Conservation (phyloP, 768 basidiomycete species). For the Boletellus sp. region DNA sequence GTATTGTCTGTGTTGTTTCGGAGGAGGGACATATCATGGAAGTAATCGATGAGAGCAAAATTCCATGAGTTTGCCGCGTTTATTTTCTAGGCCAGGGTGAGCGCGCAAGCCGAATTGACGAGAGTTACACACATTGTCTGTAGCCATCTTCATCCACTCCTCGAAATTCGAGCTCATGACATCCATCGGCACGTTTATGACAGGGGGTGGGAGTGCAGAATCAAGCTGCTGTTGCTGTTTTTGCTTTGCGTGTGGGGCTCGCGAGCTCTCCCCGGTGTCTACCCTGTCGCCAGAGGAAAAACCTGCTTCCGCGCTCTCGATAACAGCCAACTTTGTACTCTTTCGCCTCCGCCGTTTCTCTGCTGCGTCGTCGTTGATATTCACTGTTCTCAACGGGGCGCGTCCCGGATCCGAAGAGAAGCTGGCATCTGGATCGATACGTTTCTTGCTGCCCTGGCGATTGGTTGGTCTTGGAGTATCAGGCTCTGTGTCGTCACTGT, state of each 20-base stretch:
- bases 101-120: neutral
- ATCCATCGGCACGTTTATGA: conserved; percentile 64
- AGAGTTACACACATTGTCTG: conserved; percentile 77
- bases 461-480: conserved; percentile 27
- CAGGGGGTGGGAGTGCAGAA: conserved; percentile 54
- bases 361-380: conserved; percentile 78
- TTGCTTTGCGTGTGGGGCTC: conserved; percentile 47
- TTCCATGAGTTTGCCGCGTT: conserved; percentile 97
- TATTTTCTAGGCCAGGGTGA: conserved; percentile 75
- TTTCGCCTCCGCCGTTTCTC: conserved; percentile 82
- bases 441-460: conserved; percentile 32
- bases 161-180: conserved; percentile 94
- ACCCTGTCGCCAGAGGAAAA: conserved; percentile 48
- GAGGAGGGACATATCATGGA: conserved; percentile 95
- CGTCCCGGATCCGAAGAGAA: conserved; percentile 37
- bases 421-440: conserved; percentile 33
- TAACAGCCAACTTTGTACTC: conserved; percentile 60
- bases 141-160: conserved; percentile 99
- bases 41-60: conserved; percentile 97
- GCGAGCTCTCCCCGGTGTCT: conserved; percentile 37
- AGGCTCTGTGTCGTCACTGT: conserved; percentile 33
- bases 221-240: conserved; percentile 58
- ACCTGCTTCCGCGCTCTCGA: conserved; percentile 57
- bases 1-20: conserved; percentile 91
- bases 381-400: conserved; percentile 39